A percentile compares a stretch with the other conserved stretches of the same genome.
These are phyloP conservation scores for Erysimum cheiranthoides DNA, from an alignment of 345 rosid species.

Conservation along the genomic window DNA sequence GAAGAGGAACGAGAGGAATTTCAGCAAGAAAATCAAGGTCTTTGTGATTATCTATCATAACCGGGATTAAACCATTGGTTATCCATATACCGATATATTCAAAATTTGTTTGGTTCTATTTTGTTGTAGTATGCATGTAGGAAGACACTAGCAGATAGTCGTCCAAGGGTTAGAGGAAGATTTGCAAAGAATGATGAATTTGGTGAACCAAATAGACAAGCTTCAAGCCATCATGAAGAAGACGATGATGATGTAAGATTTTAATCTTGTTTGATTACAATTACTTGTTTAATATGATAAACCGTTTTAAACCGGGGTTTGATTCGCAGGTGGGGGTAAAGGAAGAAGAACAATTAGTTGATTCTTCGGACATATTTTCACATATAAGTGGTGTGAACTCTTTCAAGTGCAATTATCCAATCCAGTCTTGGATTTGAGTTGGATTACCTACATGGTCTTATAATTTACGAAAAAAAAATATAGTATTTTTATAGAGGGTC, in stretches of 20 bases:
- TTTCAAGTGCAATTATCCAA: constrained; percentile 78
- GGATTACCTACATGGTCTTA: constrained; percentile 13
- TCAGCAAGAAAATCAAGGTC: constrained; percentile 98
- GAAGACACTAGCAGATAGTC: constrained; percentile 91
- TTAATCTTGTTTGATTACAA: neutral
- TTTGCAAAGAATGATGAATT: constrained; percentile 92
- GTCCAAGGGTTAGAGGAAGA: constrained; percentile 95
- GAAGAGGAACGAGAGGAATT: constrained; percentile 92
- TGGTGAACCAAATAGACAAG: constrained; percentile 58
- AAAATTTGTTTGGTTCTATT: neutral
- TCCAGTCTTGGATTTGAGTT: constrained; percentile 81
- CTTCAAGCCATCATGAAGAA: constrained; percentile 71
- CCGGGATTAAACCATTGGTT: constrained; percentile 28
- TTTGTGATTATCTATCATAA: constrained; percentile 13
- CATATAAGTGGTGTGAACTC: constrained; percentile 89
- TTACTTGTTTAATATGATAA: neutral
- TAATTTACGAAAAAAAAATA: neutral
- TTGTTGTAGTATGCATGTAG: constrained; percentile 85
- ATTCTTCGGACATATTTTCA: constrained; percentile 87
- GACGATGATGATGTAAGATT: constrained; percentile 72
- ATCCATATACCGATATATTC: neutral
- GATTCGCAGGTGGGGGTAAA: constrained; percentile 63
- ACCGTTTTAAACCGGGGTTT: neutral
- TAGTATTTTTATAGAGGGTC: constrained; percentile 28
- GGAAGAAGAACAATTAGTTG: constrained; percentile 77